phyloP scores from a whole-genome alignment of 371 early-diverging fungal species.

The Lichtheimia hyalospora region DNA sequence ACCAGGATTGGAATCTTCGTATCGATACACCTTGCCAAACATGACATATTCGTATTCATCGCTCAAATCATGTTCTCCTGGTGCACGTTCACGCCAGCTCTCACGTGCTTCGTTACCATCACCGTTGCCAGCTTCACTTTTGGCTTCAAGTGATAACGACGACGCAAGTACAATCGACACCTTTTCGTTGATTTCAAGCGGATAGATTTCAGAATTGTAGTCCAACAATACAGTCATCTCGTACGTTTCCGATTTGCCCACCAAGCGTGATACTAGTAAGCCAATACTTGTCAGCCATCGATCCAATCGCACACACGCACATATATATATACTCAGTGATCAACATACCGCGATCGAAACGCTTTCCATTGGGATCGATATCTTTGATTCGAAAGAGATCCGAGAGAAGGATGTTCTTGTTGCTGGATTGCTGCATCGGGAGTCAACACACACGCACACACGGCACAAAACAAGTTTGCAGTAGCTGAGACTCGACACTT shows the following conservation, averaged over 20 bases:
- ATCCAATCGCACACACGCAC: too few relatives aligned
- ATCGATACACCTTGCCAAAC: conserved; percentile 95
- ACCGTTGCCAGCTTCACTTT: conserved; percentile 15
- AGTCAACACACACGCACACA: not conserved
- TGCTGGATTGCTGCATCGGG: not conserved
- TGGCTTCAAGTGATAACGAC: conserved; percentile 62
- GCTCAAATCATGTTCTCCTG: conserved; percentile 74
- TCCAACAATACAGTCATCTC: conserved; percentile 91
- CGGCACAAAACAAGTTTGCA: conserved; percentile 2
- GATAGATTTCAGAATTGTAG: conserved; percentile 92
- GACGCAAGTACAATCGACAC: conserved; percentile 82
- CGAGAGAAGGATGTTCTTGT: conserved; percentile 70
- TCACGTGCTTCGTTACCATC: conserved; percentile 50
- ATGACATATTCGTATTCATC: conserved; percentile 98
- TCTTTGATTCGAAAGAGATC: conserved; percentile 90
- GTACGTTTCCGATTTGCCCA: conserved; percentile 82
- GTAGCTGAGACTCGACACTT: too few relatives aligned
- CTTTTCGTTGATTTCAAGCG: conserved; percentile 81
- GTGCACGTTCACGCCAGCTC: conserved; percentile 65
- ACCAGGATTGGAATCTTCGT: conserved; percentile 75
- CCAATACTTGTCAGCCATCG: too few relatives aligned
- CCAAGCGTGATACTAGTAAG: conserved; percentile 80
- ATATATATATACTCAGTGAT: not conserved
- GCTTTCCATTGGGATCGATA: conserved; percentile 88
- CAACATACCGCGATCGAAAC: conserved; percentile 88